Evolutionary conservation across 2,329 filamentous ascomycete species (phyloP).

Genomic region (Lasiodiplodia hormozganensis): DNA sequence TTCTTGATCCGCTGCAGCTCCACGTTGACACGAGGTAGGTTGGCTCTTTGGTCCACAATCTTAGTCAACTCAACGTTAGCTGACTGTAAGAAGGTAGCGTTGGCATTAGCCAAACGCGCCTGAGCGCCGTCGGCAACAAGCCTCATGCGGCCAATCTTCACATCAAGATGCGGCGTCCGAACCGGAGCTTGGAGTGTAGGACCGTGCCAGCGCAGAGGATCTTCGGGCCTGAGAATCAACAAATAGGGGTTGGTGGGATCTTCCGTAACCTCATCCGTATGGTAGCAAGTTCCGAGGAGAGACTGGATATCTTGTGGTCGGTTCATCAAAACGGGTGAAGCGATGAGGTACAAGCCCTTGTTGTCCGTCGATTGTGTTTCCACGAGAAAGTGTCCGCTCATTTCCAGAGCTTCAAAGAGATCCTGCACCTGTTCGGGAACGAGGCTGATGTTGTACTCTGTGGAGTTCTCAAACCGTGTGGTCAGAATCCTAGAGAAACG

Average conservation of each 20-base stretch:
- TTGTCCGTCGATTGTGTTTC: conserved; percentile 69
- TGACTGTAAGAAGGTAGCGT: conserved; percentile 76
- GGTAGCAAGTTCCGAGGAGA: conserved; percentile 81
- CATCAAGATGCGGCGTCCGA: conserved; percentile 79
- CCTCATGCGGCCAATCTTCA: conserved; percentile 85
- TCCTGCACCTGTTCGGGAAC: conserved; percentile 72
- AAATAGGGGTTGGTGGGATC: conserved; percentile 84
- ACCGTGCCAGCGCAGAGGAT: conserved; percentile 80
- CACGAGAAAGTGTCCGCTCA: conserved; percentile 87
- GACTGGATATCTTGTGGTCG: conserved; percentile 82
- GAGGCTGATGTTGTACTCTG: conserved; percentile 88
- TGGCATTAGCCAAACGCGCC: conserved; percentile 77
- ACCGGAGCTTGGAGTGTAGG: conserved; percentile 74
- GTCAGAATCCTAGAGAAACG: conserved; percentile 90
- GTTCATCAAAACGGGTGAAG: conserved; percentile 77
- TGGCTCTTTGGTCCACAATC: conserved; percentile 89
- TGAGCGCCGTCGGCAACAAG: conserved; percentile 89
- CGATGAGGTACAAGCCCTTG: conserved; percentile 77
- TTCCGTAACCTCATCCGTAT: conserved; percentile 71
- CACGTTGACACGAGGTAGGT: conserved; percentile 88
- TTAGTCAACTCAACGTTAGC: conserved; percentile 86
- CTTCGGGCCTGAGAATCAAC: conserved; percentile 82
- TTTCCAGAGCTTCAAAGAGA: conserved; percentile 80
- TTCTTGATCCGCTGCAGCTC: conserved; percentile 94
- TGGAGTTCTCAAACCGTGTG: conserved; percentile 94